These are phyloP conservation scores for Candida pini DNA, from an alignment of 805 yeast genomes.

Conservation along the genomic window DNA sequence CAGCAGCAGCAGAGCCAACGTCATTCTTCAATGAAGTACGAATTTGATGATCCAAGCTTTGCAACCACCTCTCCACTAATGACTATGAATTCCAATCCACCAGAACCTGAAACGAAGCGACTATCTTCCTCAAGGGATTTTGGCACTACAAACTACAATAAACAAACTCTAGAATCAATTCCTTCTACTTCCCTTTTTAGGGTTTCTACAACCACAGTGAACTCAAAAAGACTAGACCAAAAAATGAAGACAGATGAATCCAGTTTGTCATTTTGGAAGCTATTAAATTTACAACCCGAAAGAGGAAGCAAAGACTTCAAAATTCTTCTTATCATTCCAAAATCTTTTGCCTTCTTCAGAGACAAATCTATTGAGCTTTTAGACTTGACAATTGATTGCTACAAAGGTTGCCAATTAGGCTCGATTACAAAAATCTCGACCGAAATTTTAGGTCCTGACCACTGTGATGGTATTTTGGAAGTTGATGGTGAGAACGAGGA, in stretches of 20 bases:
- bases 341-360: constrained; percentile 20
- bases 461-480: constrained; percentile 17
- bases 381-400: constrained; percentile 36
- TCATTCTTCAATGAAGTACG: constrained; percentile 8
- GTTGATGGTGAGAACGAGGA: constrained; percentile 11
- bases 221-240: constrained; percentile 32
- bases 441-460: constrained; percentile 4
- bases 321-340: constrained; percentile 38
- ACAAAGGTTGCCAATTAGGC: constrained; percentile 47
- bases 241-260: constrained; percentile 41
- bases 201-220: constrained; percentile 31
- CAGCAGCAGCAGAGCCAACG: background rate
- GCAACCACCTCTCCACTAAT: constrained; percentile 27
- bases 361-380: constrained; percentile 33
- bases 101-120: constrained; percentile 11
- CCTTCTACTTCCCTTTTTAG: constrained; percentile 26
- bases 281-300: constrained; percentile 51
- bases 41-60: constrained; percentile 37
- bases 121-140: background rate
- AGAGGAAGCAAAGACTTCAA: constrained; percentile 46
- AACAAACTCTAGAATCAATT: constrained; percentile 9
- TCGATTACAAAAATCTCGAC: constrained; percentile 13
- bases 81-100: constrained; percentile 16
- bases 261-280: constrained; percentile 50
- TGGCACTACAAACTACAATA: constrained; percentile 1